phyloP scores from a whole-genome alignment of 495 filamentous ascomycete species.

The Chaetomium tenue region DNA sequence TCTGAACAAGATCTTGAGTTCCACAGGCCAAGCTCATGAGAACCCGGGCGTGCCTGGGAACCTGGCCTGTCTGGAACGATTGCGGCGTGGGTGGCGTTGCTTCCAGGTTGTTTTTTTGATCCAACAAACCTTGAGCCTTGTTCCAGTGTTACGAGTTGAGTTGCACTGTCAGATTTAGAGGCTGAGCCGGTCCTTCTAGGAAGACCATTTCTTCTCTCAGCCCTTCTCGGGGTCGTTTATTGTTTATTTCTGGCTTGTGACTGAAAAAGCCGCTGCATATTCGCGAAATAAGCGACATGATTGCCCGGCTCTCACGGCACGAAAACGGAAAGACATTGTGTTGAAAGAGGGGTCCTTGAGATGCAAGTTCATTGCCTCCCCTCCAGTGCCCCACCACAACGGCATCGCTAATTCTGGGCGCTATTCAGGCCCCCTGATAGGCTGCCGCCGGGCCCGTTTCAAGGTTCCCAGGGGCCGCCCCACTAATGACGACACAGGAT shows the following conservation, averaged over 20 bases:
- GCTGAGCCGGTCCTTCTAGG: no score
- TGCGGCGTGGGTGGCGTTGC: neutral
- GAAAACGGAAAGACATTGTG: neutral
- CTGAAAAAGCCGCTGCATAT: neutral
- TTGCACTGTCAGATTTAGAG: neutral
- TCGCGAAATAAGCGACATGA: neutral
- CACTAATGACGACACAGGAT: constrained; percentile 19
- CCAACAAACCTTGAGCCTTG: neutral
- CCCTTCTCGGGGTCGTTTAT: no score
- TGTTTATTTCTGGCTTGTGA: no score
- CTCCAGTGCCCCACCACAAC: neutral
- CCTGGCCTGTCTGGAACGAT: neutral
- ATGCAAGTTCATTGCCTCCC: no score
- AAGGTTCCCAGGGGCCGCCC: constrained; percentile 16
- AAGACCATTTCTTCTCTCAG: no score
- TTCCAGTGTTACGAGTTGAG: no score
- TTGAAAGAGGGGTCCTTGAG: neutral
- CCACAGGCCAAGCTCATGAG: neutral
- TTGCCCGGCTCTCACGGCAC: neutral
- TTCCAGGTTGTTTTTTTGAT: neutral
- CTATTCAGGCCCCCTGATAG: constrained; percentile 1
- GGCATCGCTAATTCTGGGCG: constrained; percentile 10
- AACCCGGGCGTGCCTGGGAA: neutral
- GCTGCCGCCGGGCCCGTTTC: constrained; percentile 7
- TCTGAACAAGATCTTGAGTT: neutral